Evolutionary conservation across 257 asterid genomes (phyloP), one percentile per base, ranked within the genome.

Genomic region (Osmanthus fragrans): DNA sequence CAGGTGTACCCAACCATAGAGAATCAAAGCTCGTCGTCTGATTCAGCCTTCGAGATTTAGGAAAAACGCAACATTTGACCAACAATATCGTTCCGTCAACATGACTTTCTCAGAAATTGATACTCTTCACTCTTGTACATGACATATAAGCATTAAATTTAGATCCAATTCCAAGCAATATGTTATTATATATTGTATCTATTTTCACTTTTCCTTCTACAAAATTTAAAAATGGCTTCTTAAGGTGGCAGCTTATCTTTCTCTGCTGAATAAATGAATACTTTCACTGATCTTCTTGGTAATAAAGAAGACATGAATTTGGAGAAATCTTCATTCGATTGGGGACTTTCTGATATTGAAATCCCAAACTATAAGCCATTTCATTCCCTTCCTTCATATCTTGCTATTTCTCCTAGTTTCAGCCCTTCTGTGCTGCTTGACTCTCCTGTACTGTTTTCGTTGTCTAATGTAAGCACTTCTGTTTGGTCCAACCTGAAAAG

Each of bases 351-450:
- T n/a, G 64, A 54, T 54, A n/a, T 25, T 63, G 69, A 63, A 29
- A 21, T 75, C 5, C 87, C 90, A 18, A 84, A 82, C 18, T 84
- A 70, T 75, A 85, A 79, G 29, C 70, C 86, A n/a, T 87, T 81
- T 77, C 70, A 29, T 84, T 85, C 29, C 76, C 87, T 89, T 33
- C 91, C 91, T 21, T 81, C 91, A 2, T 87, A 56, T 70, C 83
- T 86, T 42, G 30, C 79, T 47, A 73, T 79, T 34, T 84, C 87
- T 10, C 83, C 84, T 8, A 58, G 75, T 40, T 77, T 83, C 32
- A 87, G 86, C 77, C 88, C 91, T 12, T 83, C 87, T 4, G 47
- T 85, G 15, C 81, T 87, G 29, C 58, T 85, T 73, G 88, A 87
- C 73, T 87, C 91, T 2, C 89, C 91, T 6, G 80, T 83, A 3